Conservation (phyloP, 2,329 filamentous ascomycete genomes). For the Volutella citrinella region DNA sequence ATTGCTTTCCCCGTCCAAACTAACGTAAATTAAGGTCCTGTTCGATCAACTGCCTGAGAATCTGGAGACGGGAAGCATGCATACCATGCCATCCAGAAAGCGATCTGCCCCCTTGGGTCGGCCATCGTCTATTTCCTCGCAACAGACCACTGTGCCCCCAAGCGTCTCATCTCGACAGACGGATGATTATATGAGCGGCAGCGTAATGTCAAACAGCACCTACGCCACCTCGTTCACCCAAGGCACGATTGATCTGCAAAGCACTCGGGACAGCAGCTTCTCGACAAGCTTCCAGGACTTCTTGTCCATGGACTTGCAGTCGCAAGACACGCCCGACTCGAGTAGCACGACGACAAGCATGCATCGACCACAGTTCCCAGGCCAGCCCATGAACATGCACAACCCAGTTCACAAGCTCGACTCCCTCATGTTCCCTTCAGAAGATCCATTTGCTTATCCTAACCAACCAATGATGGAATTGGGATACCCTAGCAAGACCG, state of each 20-base stretch:
- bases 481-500: slow-evolving; percentile 37
- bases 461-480: slow-evolving; percentile 70
- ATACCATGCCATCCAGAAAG: slow-evolving; percentile 48
- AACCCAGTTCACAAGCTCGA: slow-evolving; percentile 66
- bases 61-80: slow-evolving; percentile 52
- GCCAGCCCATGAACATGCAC: slow-evolving; percentile 30
- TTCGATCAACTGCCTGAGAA: slow-evolving; percentile 81
- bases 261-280: slow-evolving; percentile 36
- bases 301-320: slow-evolving; percentile 43
- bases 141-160: slow-evolving; percentile 27
- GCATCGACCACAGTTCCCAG: slow-evolving; percentile 31
- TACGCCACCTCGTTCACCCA: slow-evolving; percentile 25
- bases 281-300: slow-evolving; percentile 42
- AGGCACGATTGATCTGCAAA: slow-evolving; percentile 33
- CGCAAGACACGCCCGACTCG: slow-evolving; percentile 41
- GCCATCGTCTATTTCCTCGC: slow-evolving; percentile 31
- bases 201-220: slow-evolving; percentile 24
- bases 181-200: slow-evolving; percentile 32
- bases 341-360: slow-evolving; percentile 40
- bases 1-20: slow-evolving; percentile 14
- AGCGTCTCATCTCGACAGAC: slow-evolving; percentile 32
- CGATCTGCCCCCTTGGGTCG: slow-evolving; percentile 45
- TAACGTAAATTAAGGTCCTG: slow-evolving; percentile 53
- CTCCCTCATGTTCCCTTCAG: slow-evolving; percentile 76
- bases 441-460: slow-evolving; percentile 76